Evolutionary conservation across 2,329 filamentous ascomycete genomes (phyloP).

Genomic region (Coleophoma cylindrospora): DNA sequence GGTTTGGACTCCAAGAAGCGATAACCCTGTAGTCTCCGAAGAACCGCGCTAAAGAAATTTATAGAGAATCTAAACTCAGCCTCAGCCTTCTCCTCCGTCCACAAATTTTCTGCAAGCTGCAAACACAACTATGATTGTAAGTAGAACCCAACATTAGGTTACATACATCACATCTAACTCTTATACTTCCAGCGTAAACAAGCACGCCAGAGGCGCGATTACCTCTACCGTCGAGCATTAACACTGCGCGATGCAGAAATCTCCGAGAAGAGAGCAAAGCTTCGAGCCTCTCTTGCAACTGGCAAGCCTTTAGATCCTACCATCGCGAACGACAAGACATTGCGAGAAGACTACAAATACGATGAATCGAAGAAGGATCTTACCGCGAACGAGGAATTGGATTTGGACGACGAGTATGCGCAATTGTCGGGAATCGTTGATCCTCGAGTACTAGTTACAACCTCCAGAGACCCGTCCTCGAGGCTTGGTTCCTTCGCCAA

Average conservation of each 20-base stretch:
- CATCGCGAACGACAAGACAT: slow-evolving; percentile 78
- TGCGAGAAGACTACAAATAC: slow-evolving; percentile 88
- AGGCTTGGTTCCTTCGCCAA: slow-evolving; percentile 88
- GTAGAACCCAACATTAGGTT: not conserved
- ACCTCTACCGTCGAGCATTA: slow-evolving; percentile 86
- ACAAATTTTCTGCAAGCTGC: not conserved
- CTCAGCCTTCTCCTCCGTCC: not conserved
- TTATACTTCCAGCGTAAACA: slow-evolving; percentile 53
- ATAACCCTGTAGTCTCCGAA: not conserved
- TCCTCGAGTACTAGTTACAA: slow-evolving; percentile 84
- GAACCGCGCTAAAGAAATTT: not conserved
- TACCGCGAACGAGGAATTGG: slow-evolving; percentile 62
- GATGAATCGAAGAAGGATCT: slow-evolving; percentile 76
- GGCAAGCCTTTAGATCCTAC: slow-evolving; percentile 79
- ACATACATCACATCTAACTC: not conserved
- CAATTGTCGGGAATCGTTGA: slow-evolving; percentile 89
- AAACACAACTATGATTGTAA: slow-evolving; percentile 22
- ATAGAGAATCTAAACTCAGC: not conserved
- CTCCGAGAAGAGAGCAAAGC: slow-evolving; percentile 81
- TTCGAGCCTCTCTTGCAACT: slow-evolving; percentile 80
- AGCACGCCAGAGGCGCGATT: slow-evolving; percentile 75
- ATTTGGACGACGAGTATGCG: slow-evolving; percentile 85
- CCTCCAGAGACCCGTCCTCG: slow-evolving; percentile 80
- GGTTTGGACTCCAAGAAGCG: not conserved
- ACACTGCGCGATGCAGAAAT: slow-evolving; percentile 88